A percentile compares a stretch with the other conserved stretches of the same genome.
These are phyloP conservation scores for Monosporascus sp. DNA, from an alignment of 2,329 filamentous ascomycete genomes.

Conservation along the genomic window DNA sequence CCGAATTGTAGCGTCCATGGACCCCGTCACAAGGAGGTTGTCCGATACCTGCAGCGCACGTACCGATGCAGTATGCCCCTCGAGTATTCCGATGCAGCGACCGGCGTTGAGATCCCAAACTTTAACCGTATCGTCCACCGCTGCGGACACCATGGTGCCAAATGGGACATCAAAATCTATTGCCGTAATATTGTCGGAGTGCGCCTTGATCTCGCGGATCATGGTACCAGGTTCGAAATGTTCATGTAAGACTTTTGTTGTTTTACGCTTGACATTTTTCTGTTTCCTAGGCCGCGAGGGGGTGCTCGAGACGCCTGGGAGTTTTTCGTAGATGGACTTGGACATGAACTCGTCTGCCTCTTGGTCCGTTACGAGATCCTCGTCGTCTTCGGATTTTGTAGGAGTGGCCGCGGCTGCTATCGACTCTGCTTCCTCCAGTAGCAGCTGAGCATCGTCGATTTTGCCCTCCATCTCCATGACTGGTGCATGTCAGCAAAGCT, in stretches of 20 bases:
- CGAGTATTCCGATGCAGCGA: slow-evolving; percentile 82
- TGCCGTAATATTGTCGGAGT: slow-evolving; percentile 81
- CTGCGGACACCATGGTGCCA: slow-evolving; percentile 87
- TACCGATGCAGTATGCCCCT: slow-evolving; percentile 93
- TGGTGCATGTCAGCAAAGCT: slow-evolving; percentile 31
- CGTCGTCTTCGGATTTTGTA: slow-evolving; percentile 41
- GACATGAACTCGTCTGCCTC: slow-evolving; percentile 78
- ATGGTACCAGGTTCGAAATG: slow-evolving; percentile 85
- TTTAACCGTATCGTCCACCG: slow-evolving; percentile 85
- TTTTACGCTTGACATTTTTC: slow-evolving; percentile 64
- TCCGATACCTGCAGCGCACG: slow-evolving; percentile 90
- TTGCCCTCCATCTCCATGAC: slow-evolving; percentile 59
- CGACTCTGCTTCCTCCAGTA: slow-evolving; percentile 54
- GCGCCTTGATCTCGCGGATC: slow-evolving; percentile 84
- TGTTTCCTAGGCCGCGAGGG: slow-evolving; percentile 46
- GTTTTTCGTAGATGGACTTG: slow-evolving; percentile 91
- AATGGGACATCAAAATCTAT: slow-evolving; percentile 97
- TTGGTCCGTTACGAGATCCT: slow-evolving; percentile 46
- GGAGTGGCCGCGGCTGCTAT: slow-evolving; percentile 46
- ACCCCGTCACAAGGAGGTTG: slow-evolving; percentile 90
- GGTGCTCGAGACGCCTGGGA: slow-evolving; percentile 54
- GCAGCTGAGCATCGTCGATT: slow-evolving; percentile 55
- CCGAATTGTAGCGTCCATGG: slow-evolving; percentile 88
- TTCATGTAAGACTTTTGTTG: slow-evolving; percentile 93
- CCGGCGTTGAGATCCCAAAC: slow-evolving; percentile 97